Conservation (phyloP, 2,329 filamentous ascomycete species). For the Penicillium sp. region DNA sequence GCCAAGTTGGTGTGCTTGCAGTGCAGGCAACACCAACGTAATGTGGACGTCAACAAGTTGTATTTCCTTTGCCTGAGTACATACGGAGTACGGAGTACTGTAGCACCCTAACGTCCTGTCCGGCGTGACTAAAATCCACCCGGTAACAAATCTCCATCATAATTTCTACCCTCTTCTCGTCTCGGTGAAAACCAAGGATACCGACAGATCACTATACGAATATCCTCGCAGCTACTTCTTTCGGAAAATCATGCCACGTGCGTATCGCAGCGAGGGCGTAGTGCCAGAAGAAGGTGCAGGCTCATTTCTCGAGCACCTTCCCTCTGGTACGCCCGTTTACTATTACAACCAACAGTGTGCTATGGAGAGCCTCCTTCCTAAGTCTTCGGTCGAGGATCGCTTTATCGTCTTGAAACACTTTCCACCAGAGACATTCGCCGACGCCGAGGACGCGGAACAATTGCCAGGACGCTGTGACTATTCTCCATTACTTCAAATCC, state of each 20-base stretch:
- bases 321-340: constrained; percentile 7
- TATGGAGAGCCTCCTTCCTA: constrained; percentile 1
- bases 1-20: no score
- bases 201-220: no score
- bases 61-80: no score
- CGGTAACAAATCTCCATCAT: no score
- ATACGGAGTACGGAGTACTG: no score
- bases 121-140: no score
- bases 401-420: constrained; percentile 8
- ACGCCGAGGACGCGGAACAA: background rate
- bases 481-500: constrained; percentile 6
- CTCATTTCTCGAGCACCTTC: constrained; percentile 3
- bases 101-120: no score
- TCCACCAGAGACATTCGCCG: background rate
- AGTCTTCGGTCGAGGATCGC: constrained; percentile 6
- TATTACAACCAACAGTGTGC: background rate
- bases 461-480: constrained; percentile 9
- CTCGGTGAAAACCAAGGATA: no score
- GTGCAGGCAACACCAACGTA: no score
- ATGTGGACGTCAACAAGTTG: no score
- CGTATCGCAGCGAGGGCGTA: background rate
- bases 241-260: background rate
- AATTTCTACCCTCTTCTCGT: no score
- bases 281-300: background rate
- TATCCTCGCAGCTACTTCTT: background rate